Percentiles rank a stretch among this genome's conserved stretches.
These are phyloP conservation scores for Paracamarosporium sp. DNA, from an alignment of 2,329 filamentous ascomycete species.

Conservation along the genomic window DNA sequence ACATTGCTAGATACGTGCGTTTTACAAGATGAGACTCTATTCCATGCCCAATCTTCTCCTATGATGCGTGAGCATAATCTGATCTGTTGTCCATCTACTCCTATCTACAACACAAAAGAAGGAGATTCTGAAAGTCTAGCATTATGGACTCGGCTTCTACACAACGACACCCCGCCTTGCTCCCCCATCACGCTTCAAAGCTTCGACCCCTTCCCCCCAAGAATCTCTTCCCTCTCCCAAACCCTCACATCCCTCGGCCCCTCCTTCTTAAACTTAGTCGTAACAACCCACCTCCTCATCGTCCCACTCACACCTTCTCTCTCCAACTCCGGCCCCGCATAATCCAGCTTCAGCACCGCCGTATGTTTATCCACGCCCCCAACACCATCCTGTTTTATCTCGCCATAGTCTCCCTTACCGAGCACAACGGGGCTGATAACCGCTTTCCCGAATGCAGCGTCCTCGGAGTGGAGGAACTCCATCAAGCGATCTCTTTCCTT, in stretches of 20 bases:
- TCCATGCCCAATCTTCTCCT: too few relatives aligned
- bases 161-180: too few relatives aligned
- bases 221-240: conserved; percentile 49
- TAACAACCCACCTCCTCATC: conserved; percentile 61
- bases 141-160: too few relatives aligned
- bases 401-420: conserved; percentile 46
- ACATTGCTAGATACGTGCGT: too few relatives aligned
- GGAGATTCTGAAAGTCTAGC: too few relatives aligned
- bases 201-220: conserved; percentile 18
- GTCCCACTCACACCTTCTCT: conserved; percentile 56
- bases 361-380: conserved; percentile 55
- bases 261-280: conserved; percentile 63
- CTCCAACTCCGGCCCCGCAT: conserved; percentile 63
- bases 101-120: too few relatives aligned
- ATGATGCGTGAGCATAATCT: too few relatives aligned
- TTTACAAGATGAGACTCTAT: too few relatives aligned
- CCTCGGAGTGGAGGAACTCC: conserved; percentile 54
- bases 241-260: conserved; percentile 64
- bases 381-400: conserved; percentile 34
- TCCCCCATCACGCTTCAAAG: background rate
- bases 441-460: conserved; percentile 51
- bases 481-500: conserved; percentile 41
- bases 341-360: conserved; percentile 60
- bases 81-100: too few relatives aligned
- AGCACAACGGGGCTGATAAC: conserved; percentile 50